A percentile compares a stretch with the other conserved stretches of the same genome.
phyloP scores from a whole-genome alignment of 306 rosid genomes.

The Cucurbita moschata region DNA sequence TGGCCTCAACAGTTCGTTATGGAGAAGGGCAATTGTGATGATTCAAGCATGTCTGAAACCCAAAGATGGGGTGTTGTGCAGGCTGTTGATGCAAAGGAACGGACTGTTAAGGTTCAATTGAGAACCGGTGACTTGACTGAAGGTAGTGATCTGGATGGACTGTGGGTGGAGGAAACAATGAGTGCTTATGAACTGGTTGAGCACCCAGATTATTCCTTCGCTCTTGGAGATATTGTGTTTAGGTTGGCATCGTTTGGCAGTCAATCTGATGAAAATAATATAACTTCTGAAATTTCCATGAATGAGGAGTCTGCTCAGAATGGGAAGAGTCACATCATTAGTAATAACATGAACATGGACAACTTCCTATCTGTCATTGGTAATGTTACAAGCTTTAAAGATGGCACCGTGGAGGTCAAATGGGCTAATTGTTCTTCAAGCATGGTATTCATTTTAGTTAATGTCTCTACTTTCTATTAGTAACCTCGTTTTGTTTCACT shows the following conservation, averaged over 20 bases:
- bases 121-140: constrained; percentile 19
- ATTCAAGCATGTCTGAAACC: constrained; percentile 29
- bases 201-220: constrained; percentile 73
- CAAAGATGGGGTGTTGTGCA: constrained; percentile 84
- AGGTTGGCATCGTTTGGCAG: constrained; percentile 40
- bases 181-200: constrained; percentile 84
- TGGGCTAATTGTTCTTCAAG: constrained; percentile 73
- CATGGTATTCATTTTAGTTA: constrained; percentile 34
- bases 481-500: not conserved
- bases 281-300: constrained; percentile 15
- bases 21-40: constrained; percentile 65
- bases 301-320: constrained; percentile 17
- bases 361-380: constrained; percentile 56
- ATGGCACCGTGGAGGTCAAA: constrained; percentile 74
- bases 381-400: constrained; percentile 43
- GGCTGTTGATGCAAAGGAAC: constrained; percentile 71
- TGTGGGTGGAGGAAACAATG: constrained; percentile 47
- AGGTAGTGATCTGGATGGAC: constrained; percentile 27
- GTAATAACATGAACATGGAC: constrained; percentile 21
- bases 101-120: constrained; percentile 70
- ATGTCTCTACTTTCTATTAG: not conserved
- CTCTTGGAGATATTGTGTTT: constrained; percentile 73
- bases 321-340: constrained; percentile 15
- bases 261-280: constrained; percentile 24
- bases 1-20: constrained; percentile 85